Percentiles rank a stretch among this genome's conserved stretches.
phyloP scores from a whole-genome alignment of 108 stramenopile genomes.

The Stephanodiscus minutulus region DNA sequence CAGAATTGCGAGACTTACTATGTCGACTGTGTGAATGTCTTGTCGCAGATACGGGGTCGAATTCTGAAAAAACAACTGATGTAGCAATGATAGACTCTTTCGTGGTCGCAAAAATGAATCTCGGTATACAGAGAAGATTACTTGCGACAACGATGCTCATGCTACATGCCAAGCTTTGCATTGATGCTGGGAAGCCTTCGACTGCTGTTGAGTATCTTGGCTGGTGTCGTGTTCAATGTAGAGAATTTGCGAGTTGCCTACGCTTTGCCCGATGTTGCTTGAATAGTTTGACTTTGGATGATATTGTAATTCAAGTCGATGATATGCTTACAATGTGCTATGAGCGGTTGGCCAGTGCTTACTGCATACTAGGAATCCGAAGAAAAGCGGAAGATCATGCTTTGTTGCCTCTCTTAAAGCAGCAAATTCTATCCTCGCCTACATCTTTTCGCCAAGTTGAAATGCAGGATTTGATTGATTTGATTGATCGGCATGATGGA shows the following conservation, averaged over 20 bases:
- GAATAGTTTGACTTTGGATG: conserved; percentile 14
- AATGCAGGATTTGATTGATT: conserved; percentile 29
- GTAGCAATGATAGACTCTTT: not conserved
- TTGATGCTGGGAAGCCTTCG: conserved; percentile 19
- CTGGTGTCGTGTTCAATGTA: conserved; percentile 22
- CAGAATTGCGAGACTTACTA: not conserved
- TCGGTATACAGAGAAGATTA: conserved; percentile 16
- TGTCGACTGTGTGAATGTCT: not conserved
- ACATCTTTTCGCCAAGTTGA: conserved; percentile 17
- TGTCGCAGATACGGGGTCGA: not conserved
- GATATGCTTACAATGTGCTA: conserved; percentile 29
- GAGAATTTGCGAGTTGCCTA: conserved; percentile 12
- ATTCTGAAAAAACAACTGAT: not conserved
- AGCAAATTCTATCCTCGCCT: conserved; percentile 14
- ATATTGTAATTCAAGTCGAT: conserved; percentile 22
- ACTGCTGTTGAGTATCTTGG: conserved; percentile 19
- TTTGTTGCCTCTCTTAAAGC: conserved; percentile 32
- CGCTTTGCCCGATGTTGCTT: not conserved
- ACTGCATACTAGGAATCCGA: conserved; percentile 29
- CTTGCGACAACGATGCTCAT: conserved; percentile 23
- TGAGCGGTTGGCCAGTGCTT: conserved; percentile 31
- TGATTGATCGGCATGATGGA: conserved; percentile 18
- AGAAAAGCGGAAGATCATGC: conserved; percentile 50
- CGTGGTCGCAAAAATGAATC: not conserved
- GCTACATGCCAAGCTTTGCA: conserved; percentile 17